A percentile compares a stretch with the other conserved stretches of the same genome.
phyloP scores from a whole-genome alignment of 495 filamentous ascomycete species.

The Extremus antarcticus region DNA sequence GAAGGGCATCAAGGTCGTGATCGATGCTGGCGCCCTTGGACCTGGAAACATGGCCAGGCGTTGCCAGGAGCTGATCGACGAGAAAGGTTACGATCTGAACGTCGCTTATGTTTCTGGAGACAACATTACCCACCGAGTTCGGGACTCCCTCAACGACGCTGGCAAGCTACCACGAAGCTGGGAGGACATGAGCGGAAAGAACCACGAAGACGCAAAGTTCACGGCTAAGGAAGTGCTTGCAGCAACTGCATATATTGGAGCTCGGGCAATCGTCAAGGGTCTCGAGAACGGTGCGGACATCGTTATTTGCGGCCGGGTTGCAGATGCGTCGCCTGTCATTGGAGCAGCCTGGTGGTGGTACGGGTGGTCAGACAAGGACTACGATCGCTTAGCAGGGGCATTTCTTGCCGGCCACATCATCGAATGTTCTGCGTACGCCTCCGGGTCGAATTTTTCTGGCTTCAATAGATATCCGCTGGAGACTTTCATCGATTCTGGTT shows the following conservation, averaged over 20 bases:
- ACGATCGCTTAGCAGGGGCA: constrained; percentile 14
- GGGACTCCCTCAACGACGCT: constrained; percentile 25
- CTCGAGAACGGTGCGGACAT: constrained; percentile 18
- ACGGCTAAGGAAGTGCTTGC: constrained; percentile 17
- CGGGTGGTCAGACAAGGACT: constrained; percentile 14
- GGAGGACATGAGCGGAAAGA: background rate
- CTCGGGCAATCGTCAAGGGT: constrained; percentile 24
- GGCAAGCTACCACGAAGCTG: constrained; percentile 11
- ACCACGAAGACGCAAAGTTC: constrained; percentile 19
- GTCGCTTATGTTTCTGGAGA: constrained; percentile 41
- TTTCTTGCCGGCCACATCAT: constrained; percentile 23
- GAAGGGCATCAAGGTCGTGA: constrained; percentile 35
- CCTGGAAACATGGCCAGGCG: constrained; percentile 33
- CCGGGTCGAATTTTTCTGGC: constrained; percentile 44
- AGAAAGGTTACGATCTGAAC: constrained; percentile 28
- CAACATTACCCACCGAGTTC: constrained; percentile 25
- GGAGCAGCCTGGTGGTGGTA: constrained; percentile 19
- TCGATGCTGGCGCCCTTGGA: constrained; percentile 36
- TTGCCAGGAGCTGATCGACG: constrained; percentile 28
- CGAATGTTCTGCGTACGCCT: constrained; percentile 23
- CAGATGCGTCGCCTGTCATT: constrained; percentile 21
- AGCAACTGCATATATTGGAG: constrained; percentile 23
- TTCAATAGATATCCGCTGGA: constrained; percentile 37
- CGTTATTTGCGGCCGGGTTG: constrained; percentile 21
- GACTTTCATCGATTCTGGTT: constrained; percentile 40